Conservation (phyloP, 2,329 filamentous ascomycete genomes). For the Trichoderma arundinaceum region DNA sequence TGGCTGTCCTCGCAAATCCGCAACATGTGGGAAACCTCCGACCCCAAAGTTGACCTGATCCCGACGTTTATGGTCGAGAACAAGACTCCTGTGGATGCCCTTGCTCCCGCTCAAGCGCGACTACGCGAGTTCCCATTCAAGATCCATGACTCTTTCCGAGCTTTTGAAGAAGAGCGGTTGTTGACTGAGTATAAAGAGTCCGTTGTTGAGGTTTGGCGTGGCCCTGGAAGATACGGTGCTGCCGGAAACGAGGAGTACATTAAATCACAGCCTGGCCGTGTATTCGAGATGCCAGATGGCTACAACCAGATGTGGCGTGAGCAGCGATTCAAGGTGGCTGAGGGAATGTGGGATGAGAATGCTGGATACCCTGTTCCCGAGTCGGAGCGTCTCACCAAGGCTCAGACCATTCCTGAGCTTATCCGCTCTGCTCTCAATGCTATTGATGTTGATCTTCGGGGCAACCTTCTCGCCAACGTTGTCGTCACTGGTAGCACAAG, state of each 20-base stretch:
- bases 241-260: conserved; percentile 78
- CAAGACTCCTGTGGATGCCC: conserved; percentile 88
- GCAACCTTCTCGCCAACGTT: conserved; percentile 83
- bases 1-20: conserved; percentile 91
- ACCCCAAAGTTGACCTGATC: conserved; percentile 74
- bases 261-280: conserved; percentile 74
- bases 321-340: conserved; percentile 83
- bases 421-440: conserved; percentile 77
- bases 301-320: conserved; percentile 93
- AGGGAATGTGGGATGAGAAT: conserved; percentile 89
- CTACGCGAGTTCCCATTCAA: conserved; percentile 71
- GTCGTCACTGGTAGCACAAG: conserved; percentile 90
- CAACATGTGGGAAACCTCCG: conserved; percentile 72
- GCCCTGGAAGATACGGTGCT: conserved; percentile 69
- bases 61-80: conserved; percentile 88
- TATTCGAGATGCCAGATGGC: conserved; percentile 97
- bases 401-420: conserved; percentile 82
- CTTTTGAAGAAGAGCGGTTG: conserved; percentile 88
- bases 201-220: conserved; percentile 91
- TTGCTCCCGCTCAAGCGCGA: conserved; percentile 75
- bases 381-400: conserved; percentile 62
- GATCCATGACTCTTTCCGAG: conserved; percentile 73
- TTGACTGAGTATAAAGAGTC: conserved; percentile 97
- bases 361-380: conserved; percentile 65
- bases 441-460: conserved; percentile 87